These are phyloP conservation scores for Aspergillus olivimuriae DNA, from an alignment of 495 filamentous ascomycete species.

Conservation along the genomic window DNA sequence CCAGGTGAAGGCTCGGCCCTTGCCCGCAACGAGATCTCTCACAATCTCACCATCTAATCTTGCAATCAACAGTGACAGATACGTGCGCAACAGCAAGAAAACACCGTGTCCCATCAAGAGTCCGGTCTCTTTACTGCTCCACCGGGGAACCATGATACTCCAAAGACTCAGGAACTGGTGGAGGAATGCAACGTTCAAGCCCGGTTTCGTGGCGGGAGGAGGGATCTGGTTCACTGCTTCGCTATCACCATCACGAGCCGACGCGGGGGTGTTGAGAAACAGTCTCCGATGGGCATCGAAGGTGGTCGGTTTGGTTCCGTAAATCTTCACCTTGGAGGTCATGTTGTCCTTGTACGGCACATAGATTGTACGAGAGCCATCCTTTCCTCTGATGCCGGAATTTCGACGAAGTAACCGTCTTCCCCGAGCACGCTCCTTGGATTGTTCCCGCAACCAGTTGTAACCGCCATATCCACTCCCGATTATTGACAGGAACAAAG, in stretches of 20 bases:
- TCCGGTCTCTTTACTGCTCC: constrained; percentile 91
- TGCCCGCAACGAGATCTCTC: constrained; percentile 88
- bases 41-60: constrained; percentile 95
- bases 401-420: constrained; percentile 78
- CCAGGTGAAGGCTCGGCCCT: constrained; percentile 80
- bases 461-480: constrained; percentile 67
- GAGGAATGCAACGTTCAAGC: constrained; percentile 93
- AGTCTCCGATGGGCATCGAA: constrained; percentile 94
- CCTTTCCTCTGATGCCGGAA: constrained; percentile 85
- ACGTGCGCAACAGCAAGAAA: constrained; percentile 74
- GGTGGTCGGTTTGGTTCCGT: constrained; percentile 86
- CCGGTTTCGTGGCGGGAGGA: constrained; percentile 80
- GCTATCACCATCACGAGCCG: constrained; percentile 66
- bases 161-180: constrained; percentile 94
- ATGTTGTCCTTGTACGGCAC: constrained; percentile 78
- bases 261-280: constrained; percentile 83
- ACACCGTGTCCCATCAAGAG: constrained; percentile 71
- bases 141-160: constrained; percentile 95
- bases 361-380: constrained; percentile 89
- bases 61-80: constrained; percentile 88
- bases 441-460: constrained; percentile 61
- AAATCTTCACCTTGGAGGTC: constrained; percentile 85
- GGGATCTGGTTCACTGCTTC: constrained; percentile 61
- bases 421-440: constrained; percentile 72
- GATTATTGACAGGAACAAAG: constrained; percentile 69